A percentile compares a stretch with the other conserved stretches of the same genome.
Evolutionary conservation across 495 filamentous ascomycete species (phyloP).

Genomic region (Hypomontagnella submonticulosa): DNA sequence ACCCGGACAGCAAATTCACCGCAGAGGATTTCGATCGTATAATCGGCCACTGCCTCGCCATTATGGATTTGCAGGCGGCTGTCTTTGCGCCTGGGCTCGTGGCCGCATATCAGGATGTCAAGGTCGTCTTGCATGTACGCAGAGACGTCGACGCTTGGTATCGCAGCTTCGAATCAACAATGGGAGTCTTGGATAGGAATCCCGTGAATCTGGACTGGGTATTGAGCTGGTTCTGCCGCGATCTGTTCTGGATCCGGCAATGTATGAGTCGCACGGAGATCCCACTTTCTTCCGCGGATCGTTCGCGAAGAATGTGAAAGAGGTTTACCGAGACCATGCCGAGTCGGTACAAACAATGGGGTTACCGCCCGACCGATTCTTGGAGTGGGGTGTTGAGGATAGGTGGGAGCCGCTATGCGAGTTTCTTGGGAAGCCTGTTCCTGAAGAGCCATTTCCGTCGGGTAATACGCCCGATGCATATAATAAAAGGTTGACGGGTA

Average conservation of each 20-base stretch:
- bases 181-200: neutral
- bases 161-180: constrained; percentile 21
- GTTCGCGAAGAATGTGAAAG: neutral
- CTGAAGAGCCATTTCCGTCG: neutral
- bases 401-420: constrained; percentile 63
- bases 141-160: constrained; percentile 57
- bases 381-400: constrained; percentile 58
- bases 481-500: neutral
- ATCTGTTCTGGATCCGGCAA: constrained; percentile 2
- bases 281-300: neutral
- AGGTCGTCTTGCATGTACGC: constrained; percentile 58
- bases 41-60: constrained; percentile 55
- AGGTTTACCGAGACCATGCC: neutral
- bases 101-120: constrained; percentile 58
- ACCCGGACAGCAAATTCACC: constrained; percentile 47
- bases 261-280: neutral
- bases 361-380: constrained; percentile 46
- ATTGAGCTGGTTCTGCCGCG: neutral
- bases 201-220: neutral
- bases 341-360: neutral
- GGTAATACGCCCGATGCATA: neutral
- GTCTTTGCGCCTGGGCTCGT: constrained; percentile 57
- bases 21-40: constrained; percentile 63
- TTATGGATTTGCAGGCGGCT: constrained; percentile 57
- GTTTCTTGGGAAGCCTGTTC: constrained; percentile 45